Evolutionary conservation across 371 early-diverging fungal genomes (phyloP).

Genomic region (Mucor irregularis): DNA sequence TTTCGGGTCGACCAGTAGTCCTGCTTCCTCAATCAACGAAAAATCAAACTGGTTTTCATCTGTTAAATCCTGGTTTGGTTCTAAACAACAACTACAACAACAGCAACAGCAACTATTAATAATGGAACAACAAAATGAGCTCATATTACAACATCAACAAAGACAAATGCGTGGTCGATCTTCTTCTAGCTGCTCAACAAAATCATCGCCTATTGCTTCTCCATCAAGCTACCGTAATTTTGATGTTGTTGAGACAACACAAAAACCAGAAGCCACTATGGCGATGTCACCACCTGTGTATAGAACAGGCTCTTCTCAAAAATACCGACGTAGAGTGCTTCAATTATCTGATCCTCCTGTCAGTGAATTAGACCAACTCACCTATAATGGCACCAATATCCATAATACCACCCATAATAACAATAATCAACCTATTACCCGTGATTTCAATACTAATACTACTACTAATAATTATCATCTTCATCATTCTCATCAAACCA

Average conservation of each 20-base stretch:
- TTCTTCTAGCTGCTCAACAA: conserved; percentile 9
- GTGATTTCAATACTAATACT: neutral
- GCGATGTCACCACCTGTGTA: conserved; percentile 30
- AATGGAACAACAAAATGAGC: neutral
- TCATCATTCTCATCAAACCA: neutral
- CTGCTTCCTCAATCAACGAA: conserved; percentile 9
- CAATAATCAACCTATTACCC: neutral
- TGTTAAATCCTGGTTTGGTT: conserved; percentile 52
- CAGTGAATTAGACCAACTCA: conserved; percentile 38
- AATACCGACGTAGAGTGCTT: conserved; percentile 27
- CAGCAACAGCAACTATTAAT: conserved; percentile 6
- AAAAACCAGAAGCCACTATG: neutral
- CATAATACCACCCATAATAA: neutral
- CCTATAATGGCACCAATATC: conserved; percentile 26
- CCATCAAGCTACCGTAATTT: conserved; percentile 20
- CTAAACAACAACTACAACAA: conserved; percentile 10
- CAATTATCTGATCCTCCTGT: conserved; percentile 35
- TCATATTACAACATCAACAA: conserved; percentile 3
- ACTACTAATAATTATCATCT: neutral
- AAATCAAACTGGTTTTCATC: conserved; percentile 44
- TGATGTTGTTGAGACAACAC: neutral
- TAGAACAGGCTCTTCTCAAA: conserved; percentile 29
- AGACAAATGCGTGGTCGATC: conserved; percentile 9
- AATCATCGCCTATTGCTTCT: conserved; percentile 14
- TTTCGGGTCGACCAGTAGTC: conserved; percentile 22